Evolutionary conservation across 2,329 filamentous ascomycete genomes (phyloP).

Genomic region (Diatrype stigma): DNA sequence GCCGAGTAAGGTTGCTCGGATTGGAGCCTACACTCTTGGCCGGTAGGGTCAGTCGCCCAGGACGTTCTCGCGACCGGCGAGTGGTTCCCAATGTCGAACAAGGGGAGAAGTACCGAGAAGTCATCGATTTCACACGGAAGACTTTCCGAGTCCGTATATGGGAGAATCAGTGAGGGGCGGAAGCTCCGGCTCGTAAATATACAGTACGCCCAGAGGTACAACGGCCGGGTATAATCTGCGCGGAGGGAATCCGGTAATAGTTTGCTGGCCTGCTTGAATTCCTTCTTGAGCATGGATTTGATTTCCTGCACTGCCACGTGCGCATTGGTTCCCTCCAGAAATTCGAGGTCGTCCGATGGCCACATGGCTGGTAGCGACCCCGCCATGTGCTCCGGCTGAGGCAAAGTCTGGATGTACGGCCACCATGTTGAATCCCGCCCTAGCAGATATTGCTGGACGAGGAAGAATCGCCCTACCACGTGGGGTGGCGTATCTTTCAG

Average conservation of each 20-base stretch:
- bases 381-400: constrained; percentile 50
- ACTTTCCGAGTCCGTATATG: constrained; percentile 28
- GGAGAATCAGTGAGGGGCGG: constrained; percentile 54
- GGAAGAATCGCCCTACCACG: constrained; percentile 62
- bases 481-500: constrained; percentile 49
- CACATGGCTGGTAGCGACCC: constrained; percentile 62
- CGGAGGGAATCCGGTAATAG: constrained; percentile 31
- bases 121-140: constrained; percentile 46
- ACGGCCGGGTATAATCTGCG: constrained; percentile 37
- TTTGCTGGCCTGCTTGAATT: constrained; percentile 40
- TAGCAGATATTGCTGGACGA: constrained; percentile 63
- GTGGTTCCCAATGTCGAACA: constrained; percentile 72
- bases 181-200: constrained; percentile 65
- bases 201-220: constrained; percentile 62
- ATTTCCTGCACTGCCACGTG: constrained; percentile 34
- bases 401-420: constrained; percentile 63
- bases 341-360: constrained; percentile 53
- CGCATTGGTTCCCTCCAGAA: constrained; percentile 38
- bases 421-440: constrained; percentile 60
- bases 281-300: constrained; percentile 38
- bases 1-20: constrained; percentile 39
- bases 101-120: constrained; percentile 65
- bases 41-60: constrained; percentile 50
- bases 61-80: constrained; percentile 49
- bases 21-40: constrained; percentile 37